Base-by-base conservation (phyloP, 805 yeast genomes). In the Sugiyamaella boreocaroliniensis region DNA sequence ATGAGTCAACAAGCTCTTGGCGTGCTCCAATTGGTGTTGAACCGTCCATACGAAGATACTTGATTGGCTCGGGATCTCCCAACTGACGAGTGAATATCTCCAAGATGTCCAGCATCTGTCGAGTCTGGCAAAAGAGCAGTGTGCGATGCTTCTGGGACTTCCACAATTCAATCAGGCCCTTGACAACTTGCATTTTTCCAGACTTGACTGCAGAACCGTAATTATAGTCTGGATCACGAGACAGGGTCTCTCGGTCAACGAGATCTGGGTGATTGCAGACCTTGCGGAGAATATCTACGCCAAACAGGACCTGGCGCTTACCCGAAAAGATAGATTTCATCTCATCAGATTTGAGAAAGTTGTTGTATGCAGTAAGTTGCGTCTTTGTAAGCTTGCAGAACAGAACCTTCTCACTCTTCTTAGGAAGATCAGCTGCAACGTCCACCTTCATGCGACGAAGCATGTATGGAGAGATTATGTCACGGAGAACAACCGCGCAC, bases 221-320 rank as follows among this genome's bases (percentile, higher is more conserved):
- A 34, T 56, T 45, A 51, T 67, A 69, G 14, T 62, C 68, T 1
- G 55, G 51, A 22, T 68, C 68, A n/a, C 63, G 65, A 57, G 58
- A 50, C 16, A 74, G 60, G 1, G 63, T 51, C 12, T 77, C 78
- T 11, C 78, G 64, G 47, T 76, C 73, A 2, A 83, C 81, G 52
- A 93, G 71, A 67, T 93, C 97, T 0, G 99, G 99, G 72, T 93
- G 98, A 66, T 93, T 93, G 67, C 99, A 93, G 1, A 93, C 88
- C 65, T 93, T 93, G 54, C 98, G 76, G 51, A 93, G 67, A 20
- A 88, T 79, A 68, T 92, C 97, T 37, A 93, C 92, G 0, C 98
- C 98, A 75, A 77, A 86, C 43, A 93, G 72, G 3, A 89, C 88
- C 61, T 89, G 88, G 50, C 95, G 70, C 61, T 78, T 83, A 1